Base-by-base conservation (phyloP, 345 rosid species). In the Schrenkiella parvula region DNA sequence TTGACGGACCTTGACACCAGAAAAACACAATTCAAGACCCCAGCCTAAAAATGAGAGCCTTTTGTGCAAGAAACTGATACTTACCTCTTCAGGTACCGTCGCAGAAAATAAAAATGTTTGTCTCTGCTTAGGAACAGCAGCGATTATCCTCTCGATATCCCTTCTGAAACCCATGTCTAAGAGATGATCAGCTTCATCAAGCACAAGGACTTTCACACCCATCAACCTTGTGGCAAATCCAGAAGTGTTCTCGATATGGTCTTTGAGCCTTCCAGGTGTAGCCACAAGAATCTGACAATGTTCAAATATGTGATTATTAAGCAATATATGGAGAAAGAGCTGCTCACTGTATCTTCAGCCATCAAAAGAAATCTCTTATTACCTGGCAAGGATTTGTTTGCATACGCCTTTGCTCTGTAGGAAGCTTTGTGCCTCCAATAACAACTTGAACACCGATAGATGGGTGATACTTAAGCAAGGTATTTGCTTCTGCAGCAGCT, bases 221-320 rank as follows among this genome's bases (percentile, higher is more conserved):
- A 76, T 88, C 80, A 95, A 74, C 82, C 89, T 90, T 58, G 98
- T 87, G 60, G 98, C 97, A 80, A 95, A 90, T 63, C 97, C 99
- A 67, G 97, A 82, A 77, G 98, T 95, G 73, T 95, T 95, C 85
- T 95, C 96, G 62, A 83, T 70, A 80, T 95, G 99, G 82, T 95
- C 99, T 84, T 74, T 85, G 72, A 95, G 98, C 83, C 99, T 87
- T 79, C 99, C 98, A 37, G 98, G 99, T 15, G 99, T 95, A 68
- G 98, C 98, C 54, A 95, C 85, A 68, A 93, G 96, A 66, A 93
- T 88, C 98, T 93, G 86, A 32, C 62, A 66, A 52, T 70, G 66
- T 70, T 60, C 71, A 61, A 44, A 76, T 43, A 61, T n/a, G 69
- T 63, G 68, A 72, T 73, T 57, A 63, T 34, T 32, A 41, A 52